Evolutionary conservation across 179 eudicot genomes (phyloP), one percentile per base, ranked within the genome.

Genomic region (Silene noctiflora): DNA sequence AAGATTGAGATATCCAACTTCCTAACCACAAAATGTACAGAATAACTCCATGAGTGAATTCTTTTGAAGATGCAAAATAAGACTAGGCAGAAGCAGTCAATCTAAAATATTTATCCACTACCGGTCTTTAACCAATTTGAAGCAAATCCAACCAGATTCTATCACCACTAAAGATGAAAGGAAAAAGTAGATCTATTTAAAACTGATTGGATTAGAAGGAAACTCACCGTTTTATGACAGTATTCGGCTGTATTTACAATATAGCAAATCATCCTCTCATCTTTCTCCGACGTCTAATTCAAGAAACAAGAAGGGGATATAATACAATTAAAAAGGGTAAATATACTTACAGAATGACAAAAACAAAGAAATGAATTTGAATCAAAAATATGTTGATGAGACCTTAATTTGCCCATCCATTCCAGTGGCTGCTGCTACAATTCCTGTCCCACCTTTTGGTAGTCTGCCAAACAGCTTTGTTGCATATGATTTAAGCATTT

Each of bases 351-450:
- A 33, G 35, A 29, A 33, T 35, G 25, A 58, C 39, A 27, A 29
- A 75, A 62, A 39, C 16, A 66, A 19, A 33, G 44, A 44, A 44
- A 56, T 20, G 29, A 48, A 9, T 9, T 13, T 35, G 65, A 61
- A 73, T 55, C 6, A 6, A 27, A 76, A 9, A 10, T 46, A 39
- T 62, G 67, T 0, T 68, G 51, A 17, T 16, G 33, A 69, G 77
- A 94, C 98, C 97, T 95, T 95, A 67, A 95, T 95, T 77, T 95
- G 97, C 70, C 99, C 99, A 87, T 95, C 98, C 89, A 89, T 92
- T 77, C 99, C 99, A 69, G 99, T 95, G 76, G 99, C 99, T 39
- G 99, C 97, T 77, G 99, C 99, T 74, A 94, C 97, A 80, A 95
- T 86, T 71, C 99, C 97, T 74, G 92, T 85, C 55, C 99, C 99